Evolutionary conservation across 1,284 basidiomycete genomes (phyloP), one percentile per base, ranked within the genome.

Genomic region (Ustilago xerochloae): DNA sequence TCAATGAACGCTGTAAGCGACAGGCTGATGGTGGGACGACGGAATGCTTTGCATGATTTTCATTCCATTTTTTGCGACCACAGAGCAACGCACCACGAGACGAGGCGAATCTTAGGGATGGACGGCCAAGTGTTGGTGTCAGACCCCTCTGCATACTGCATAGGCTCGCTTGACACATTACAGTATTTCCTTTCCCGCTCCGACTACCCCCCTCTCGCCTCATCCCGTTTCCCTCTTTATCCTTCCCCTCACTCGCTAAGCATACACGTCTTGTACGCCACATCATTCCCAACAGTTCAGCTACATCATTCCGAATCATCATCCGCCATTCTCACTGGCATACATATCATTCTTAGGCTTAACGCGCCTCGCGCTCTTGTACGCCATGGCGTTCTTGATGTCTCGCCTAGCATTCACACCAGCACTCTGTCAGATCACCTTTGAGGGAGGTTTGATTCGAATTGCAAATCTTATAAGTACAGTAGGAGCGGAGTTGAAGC

Each of bases 141-240:
- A 39, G 12, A 49, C 15, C 53, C 29, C 43, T 46, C 24, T 56
- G 43, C 32, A 38, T 35, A 15, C 33, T 56, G 54, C 54, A 56
- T 56, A 24, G 54, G 54, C 54, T 56, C 54, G 54, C 43, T 56
- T 56, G 54, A 45, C 30, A 30, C 54, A 33, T 53, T n/a, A n/a
- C n/a, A n/a, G n/a, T n/a, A n/a, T n/a, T 53, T 46, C 22, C 29
- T 3, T 35, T 22, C 22, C 26, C 45, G 9, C 45, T n/a, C 20
- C 26, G 6, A n/a, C 30, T 18, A 6, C 30, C 6, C 30, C 18
- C 35, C 48, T 24, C 20, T 36, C 32, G n/a, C 48, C 7, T 16
- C n/a, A 6, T 30, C 45, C 15, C 15, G 12, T n/a, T 26, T 46
- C 20, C 22, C 26, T 7, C 38, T n/a, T 39, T 18, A 39, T 35